A percentile compares a stretch with the other conserved stretches of the same genome.
These are phyloP conservation scores for Lepiota subincarnata DNA, from an alignment of 768 basidiomycete species.

Conservation along the genomic window DNA sequence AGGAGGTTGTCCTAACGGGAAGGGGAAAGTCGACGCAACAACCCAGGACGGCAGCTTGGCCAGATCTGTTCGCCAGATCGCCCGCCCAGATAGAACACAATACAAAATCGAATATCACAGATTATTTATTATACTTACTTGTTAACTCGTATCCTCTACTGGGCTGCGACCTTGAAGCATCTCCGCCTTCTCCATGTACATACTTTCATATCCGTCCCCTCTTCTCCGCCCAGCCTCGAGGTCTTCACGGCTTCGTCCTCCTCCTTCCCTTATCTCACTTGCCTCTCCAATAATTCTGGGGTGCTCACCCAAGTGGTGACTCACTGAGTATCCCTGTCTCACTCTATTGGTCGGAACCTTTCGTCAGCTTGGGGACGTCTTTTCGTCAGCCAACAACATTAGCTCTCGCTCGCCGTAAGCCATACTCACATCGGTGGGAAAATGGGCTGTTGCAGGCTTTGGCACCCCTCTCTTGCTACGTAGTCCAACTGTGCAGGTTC, in stretches of 20 bases:
- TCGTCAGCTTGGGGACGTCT: not conserved
- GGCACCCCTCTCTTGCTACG: not conserved
- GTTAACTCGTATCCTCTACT: slow-evolving; percentile 6
- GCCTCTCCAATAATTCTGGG: slow-evolving; percentile 28
- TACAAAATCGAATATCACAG: slow-evolving; percentile 10
- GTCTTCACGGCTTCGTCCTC: slow-evolving; percentile 17
- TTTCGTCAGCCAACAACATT: too few species aligned
- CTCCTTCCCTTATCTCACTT: not conserved
- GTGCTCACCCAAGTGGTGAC: slow-evolving; percentile 20
- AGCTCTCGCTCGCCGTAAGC: not conserved
- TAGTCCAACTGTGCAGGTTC: not conserved
- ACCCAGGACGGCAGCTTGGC: slow-evolving; percentile 23
- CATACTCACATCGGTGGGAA: slow-evolving; percentile 14
- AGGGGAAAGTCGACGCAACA: slow-evolving; percentile 22
- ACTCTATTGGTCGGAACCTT: slow-evolving; percentile 5
- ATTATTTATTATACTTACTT: slow-evolving; percentile 8
- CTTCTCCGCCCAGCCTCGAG: slow-evolving; percentile 28
- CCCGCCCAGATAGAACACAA: slow-evolving; percentile 13
- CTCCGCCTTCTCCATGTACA: not conserved
- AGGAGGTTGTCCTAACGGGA: slow-evolving; percentile 23
- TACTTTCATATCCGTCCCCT: slow-evolving; percentile 20
- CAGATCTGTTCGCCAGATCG: slow-evolving; percentile 22
- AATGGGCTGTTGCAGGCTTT: not conserved
- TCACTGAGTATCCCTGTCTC: slow-evolving; percentile 20
- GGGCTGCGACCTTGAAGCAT: slow-evolving; percentile 1